Percentiles rank a stretch among this genome's conserved stretches.
Evolutionary conservation across 2,329 filamentous ascomycete species (phyloP).

Genomic region (Aspergillus clavatus): DNA sequence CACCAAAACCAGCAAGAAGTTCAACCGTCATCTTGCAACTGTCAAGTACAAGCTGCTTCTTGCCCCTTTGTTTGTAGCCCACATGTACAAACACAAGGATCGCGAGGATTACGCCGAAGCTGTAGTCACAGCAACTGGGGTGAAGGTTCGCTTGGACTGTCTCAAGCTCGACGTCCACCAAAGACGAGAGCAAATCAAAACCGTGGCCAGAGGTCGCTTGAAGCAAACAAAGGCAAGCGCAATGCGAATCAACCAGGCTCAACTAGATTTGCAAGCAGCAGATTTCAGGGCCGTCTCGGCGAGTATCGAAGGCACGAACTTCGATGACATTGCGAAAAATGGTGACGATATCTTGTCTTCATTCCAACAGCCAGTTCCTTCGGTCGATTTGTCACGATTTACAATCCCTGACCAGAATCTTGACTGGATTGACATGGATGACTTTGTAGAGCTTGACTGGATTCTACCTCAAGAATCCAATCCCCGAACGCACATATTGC

Average conservation of each 20-base stretch:
- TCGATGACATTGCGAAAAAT: slow-evolving; percentile 63
- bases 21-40: slow-evolving; percentile 92
- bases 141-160: slow-evolving; percentile 92
- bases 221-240: slow-evolving; percentile 77
- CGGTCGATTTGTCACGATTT: slow-evolving; percentile 72
- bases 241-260: slow-evolving; percentile 93
- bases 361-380: slow-evolving; percentile 49
- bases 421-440: slow-evolving; percentile 98
- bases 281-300: slow-evolving; percentile 93
- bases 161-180: slow-evolving; percentile 97
- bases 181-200: slow-evolving; percentile 84
- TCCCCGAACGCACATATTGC: slow-evolving; percentile 89
- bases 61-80: slow-evolving; percentile 88
- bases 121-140: slow-evolving; percentile 83
- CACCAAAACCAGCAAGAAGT: slow-evolving; percentile 98
- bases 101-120: slow-evolving; percentile 75
- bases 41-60: slow-evolving; percentile 95
- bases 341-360: slow-evolving; percentile 56
- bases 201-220: slow-evolving; percentile 68
- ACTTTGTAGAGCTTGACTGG: slow-evolving; percentile 98
- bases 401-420: slow-evolving; percentile 93
- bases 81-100: slow-evolving; percentile 98
- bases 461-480: slow-evolving; percentile 85
- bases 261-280: slow-evolving; percentile 84
- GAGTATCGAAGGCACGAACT: slow-evolving; percentile 73